Evolutionary conservation across 192 early-diverging fungal species (phyloP), one percentile per base, ranked within the genome.

Genomic region (Dissophora globulifera): DNA sequence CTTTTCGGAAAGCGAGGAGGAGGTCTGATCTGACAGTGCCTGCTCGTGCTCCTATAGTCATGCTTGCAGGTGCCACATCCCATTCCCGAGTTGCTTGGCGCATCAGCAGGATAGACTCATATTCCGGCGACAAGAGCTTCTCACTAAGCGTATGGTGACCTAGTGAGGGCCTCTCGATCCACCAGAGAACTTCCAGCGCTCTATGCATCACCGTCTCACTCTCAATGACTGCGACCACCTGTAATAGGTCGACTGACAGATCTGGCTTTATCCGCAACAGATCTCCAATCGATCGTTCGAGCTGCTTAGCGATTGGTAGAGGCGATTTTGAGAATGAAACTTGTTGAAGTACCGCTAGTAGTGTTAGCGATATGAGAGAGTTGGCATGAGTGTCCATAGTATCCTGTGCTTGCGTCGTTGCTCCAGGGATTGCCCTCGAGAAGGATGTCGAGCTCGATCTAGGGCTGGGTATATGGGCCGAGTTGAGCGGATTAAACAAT

Each of bases 281-380:
- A 8, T 78, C 78, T 13, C 69, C 71, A 27, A 88, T 51, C 13
- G 83, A 84, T 7, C 65, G 67, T 51, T 88, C 68, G 13, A 88
- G 74, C 25, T 83, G 78, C 48, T 81, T 67, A 20, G 72, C 75
- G 2, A 83, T 78, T n/a, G 67, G 64, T 17, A 82, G 35, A n/a
- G 81, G 62, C 22, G 81, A 74, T 17, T 67, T 65, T 8, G 71
- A 52, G 23, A 82, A 58, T 1, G 55, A 70, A 0, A 85, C 67
- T 42, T 85, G 81, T 60, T 84, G 86, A 16, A 88, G 67, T 16
- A 86, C 65, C 1, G 82, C 67, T 22, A 78, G 67, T 1, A 88
- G 58, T 19, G 86, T 78, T 8, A 85, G 62, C 17, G 82, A 66
- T 38, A 86, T 82, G n/a, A 88, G 54, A 22, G 85, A 84, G 45